These are phyloP conservation scores for Tulasnella sp. DNA, from an alignment of 768 basidiomycete genomes.

Conservation along the genomic window DNA sequence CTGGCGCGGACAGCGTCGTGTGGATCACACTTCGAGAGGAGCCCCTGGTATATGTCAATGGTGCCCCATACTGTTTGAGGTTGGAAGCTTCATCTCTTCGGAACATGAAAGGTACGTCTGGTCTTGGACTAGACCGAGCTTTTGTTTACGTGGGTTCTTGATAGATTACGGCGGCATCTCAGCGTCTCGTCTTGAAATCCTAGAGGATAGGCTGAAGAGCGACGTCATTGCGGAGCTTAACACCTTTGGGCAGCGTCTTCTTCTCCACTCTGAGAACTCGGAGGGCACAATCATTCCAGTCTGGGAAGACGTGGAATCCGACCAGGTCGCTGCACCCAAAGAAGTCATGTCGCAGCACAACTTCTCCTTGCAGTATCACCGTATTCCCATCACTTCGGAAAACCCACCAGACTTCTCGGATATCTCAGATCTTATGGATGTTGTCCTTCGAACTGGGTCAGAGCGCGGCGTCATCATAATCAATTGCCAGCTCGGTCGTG, in stretches of 20 bases:
- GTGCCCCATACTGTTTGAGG: slow-evolving; percentile 78
- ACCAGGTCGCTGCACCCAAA: slow-evolving; percentile 71
- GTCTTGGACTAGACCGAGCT: neutral
- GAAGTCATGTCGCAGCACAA: slow-evolving; percentile 69
- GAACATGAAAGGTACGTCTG: slow-evolving; percentile 76
- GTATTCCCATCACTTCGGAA: slow-evolving; percentile 92
- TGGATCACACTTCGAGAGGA: slow-evolving; percentile 83
- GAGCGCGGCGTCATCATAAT: slow-evolving; percentile 75
- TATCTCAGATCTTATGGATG: slow-evolving; percentile 50
- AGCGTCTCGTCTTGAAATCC: slow-evolving; percentile 72
- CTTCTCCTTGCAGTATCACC: slow-evolving; percentile 54
- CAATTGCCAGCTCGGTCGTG: slow-evolving; percentile 91
- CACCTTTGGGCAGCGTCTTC: slow-evolving; percentile 72
- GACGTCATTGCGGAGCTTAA: slow-evolving; percentile 81
- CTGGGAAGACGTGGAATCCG: slow-evolving; percentile 79
- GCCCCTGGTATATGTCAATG: slow-evolving; percentile 87
- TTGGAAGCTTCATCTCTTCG: slow-evolving; percentile 78
- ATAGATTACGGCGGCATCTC: slow-evolving; percentile 91
- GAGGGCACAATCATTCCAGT: slow-evolving; percentile 87
- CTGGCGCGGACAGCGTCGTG: slow-evolving; percentile 53
- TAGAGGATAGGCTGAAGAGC: slow-evolving; percentile 82
- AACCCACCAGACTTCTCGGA: slow-evolving; percentile 37
- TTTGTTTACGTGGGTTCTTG: neutral
- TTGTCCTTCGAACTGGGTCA: slow-evolving; percentile 61
- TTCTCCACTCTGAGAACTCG: slow-evolving; percentile 81